phyloP scores from a whole-genome alignment of 768 basidiomycete species.

The Auricularia sp. region DNA sequence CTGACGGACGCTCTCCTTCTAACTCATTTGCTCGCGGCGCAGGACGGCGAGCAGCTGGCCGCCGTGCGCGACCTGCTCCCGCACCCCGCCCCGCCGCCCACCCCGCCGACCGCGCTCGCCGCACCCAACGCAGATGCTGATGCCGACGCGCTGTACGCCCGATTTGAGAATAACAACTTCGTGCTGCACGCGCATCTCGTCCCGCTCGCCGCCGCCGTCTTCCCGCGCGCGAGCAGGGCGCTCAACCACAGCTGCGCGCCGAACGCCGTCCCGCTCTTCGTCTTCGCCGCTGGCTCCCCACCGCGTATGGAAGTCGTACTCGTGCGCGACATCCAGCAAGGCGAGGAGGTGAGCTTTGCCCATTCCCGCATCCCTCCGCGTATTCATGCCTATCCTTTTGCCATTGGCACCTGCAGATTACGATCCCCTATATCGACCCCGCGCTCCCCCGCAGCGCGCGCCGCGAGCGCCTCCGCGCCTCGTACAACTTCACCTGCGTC shows the following conservation, averaged over 20 bases:
- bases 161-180: constrained; percentile 79
- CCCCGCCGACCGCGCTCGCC: constrained; percentile 3
- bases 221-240: constrained; percentile 64
- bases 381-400: constrained; percentile 3
- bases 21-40: constrained; percentile 46
- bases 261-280: constrained; percentile 57
- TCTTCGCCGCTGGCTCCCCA: constrained; percentile 25
- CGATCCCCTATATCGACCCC: constrained; percentile 68
- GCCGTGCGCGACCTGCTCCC: neutral
- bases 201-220: constrained; percentile 63
- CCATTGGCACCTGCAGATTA: constrained; percentile 36
- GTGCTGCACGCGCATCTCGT: constrained; percentile 62
- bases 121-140: constrained; percentile 7
- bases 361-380: neutral
- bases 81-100: neutral
- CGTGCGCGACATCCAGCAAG: constrained; percentile 41
- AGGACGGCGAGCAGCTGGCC: constrained; percentile 8
- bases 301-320: constrained; percentile 55
- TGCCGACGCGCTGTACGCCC: constrained; percentile 31
- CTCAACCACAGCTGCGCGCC: constrained; percentile 80
- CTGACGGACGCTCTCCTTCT: constrained; percentile 50
- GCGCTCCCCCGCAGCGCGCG: constrained; percentile 32
- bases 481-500: constrained; percentile 12
- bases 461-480: constrained; percentile 2
- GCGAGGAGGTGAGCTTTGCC: constrained; percentile 48